A percentile compares a stretch with the other conserved stretches of the same genome.
Conservation (phyloP, 1,284 basidiomycete genomes). For the Vanrija pseudolonga region DNA sequence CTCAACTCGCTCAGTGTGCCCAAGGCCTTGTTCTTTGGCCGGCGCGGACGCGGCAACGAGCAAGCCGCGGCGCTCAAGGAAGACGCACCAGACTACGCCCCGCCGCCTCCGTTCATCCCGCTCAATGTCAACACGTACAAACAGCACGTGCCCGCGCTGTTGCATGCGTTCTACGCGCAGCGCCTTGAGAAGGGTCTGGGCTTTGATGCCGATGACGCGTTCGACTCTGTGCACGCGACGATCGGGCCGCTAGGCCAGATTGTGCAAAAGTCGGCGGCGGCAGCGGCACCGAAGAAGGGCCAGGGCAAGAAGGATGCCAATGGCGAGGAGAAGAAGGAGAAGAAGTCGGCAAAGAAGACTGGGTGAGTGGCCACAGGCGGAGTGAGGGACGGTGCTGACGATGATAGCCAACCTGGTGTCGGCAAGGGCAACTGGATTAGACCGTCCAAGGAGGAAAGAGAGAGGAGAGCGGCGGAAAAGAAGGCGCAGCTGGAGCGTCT, state of each 20-base stretch:
- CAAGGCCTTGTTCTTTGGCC: conserved; percentile 70
- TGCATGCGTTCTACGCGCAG: conserved; percentile 68
- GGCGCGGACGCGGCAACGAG: conserved; percentile 47
- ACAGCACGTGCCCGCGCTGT: conserved; percentile 71
- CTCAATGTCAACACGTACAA: conserved; percentile 64
- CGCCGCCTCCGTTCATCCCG: conserved; percentile 72
- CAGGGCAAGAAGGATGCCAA: conserved; percentile 5
- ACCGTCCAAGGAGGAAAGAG: conserved; percentile 43
- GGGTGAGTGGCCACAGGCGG: conserved; percentile 26
- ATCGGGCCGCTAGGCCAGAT: conserved; percentile 47
- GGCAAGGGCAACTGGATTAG: conserved; percentile 49
- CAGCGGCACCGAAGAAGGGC: conserved; percentile 9
- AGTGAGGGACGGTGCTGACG: not conserved
- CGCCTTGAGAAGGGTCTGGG: conserved; percentile 52
- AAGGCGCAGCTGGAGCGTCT: conserved; percentile 22
- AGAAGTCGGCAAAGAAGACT: conserved; percentile 29
- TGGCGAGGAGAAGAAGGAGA: conserved; percentile 26
- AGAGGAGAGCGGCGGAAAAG: conserved; percentile 32
- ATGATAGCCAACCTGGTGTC: conserved; percentile 32
- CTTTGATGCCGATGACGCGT: conserved; percentile 34
- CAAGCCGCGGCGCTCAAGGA: conserved; percentile 45
- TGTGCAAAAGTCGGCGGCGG: conserved; percentile 25
- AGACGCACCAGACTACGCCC: conserved; percentile 71
- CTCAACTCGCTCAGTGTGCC: conserved; percentile 74
- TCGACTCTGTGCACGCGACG: conserved; percentile 35